Conservation (phyloP, 176 grass and related monocot genomes). For the Carex cristatella region DNA sequence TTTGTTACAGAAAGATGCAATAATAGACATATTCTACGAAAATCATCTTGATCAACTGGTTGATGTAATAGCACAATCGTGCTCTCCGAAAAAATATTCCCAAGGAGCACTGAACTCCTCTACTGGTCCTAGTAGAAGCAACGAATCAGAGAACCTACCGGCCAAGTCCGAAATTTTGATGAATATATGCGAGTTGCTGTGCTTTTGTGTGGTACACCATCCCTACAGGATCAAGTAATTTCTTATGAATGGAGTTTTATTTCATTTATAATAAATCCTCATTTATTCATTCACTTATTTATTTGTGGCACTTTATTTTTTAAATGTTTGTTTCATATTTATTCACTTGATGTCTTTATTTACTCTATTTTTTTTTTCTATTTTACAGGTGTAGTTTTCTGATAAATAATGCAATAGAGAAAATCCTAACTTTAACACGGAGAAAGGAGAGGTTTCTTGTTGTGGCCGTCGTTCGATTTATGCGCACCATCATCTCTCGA, state of each 20-base stretch:
- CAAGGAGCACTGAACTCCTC: constrained; percentile 24
- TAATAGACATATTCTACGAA: constrained; percentile 56
- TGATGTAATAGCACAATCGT: constrained; percentile 64
- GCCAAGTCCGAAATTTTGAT: constrained; percentile 58
- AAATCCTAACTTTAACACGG: constrained; percentile 64
- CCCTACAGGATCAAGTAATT: constrained; percentile 68
- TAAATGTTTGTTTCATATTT: neutral
- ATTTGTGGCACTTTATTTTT: constrained; percentile 17
- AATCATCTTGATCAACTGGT: constrained; percentile 65
- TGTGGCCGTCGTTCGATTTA: constrained; percentile 65
- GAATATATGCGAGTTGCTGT: constrained; percentile 76
- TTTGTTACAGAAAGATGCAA: constrained; percentile 51
- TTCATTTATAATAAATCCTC: neutral
- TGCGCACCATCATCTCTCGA: constrained; percentile 62
- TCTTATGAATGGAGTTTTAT: constrained; percentile 4
- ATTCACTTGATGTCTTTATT: constrained; percentile 19
- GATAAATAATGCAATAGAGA: constrained; percentile 62
- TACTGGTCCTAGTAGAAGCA: neutral
- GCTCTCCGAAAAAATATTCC: constrained; percentile 28
- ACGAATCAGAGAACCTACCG: constrained; percentile 28
- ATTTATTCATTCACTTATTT: neutral
- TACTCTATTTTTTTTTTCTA: neutral
- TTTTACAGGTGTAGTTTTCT: constrained; percentile 54
- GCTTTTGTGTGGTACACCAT: constrained; percentile 70
- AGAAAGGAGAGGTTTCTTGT: constrained; percentile 67